Evolutionary conservation across 1,284 basidiomycete species (phyloP), one percentile per base, ranked within the genome.

Genomic region (Anthracocystis panici-leucophaei): DNA sequence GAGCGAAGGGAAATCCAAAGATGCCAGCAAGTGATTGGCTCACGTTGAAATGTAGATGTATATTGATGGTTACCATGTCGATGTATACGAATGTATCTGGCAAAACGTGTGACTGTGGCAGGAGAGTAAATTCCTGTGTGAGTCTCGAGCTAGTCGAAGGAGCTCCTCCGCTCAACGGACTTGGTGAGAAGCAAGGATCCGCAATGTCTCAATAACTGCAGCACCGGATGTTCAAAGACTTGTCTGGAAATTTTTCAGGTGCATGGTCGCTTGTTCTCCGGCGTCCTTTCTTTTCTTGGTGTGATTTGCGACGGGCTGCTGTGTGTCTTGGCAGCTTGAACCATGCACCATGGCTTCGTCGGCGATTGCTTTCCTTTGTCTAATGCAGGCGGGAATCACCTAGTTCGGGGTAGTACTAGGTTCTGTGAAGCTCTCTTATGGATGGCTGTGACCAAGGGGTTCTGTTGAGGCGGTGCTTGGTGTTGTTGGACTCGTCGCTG

Each of bases 1-100:
- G 65, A 57, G 48, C 57, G 57, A 67, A 21, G 66, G 56, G 1
- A 65, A 69, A 56, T 40, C 35, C 18, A 69, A 69, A 51, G 72
- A 65, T 49, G 27, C 62, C 4, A 64, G 53, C 64, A 59, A 64
- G 7, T 72, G 52, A 58, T 42, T 12, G n/a, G 46, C 29, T 14
- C 11, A 38, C 21, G 27, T 35, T 51, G 29, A 8, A 44, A 16
- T 16, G 27, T 29, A 7, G 14, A 41, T 54, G 27, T 31, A 54
- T 31, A 18, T 14, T 21, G 27, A 18, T 50, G 11, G 4, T 25
- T 40, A 9, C 50, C 10, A 10, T 25, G 38, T 25, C 25, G 9
- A 40, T 12, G 23, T 14, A 52, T 11, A 41, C 38, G 38, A 16
- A 6, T 4, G 12, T 48, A 8, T n/a, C 27, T 20, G 18, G 16